Percentiles rank a stretch among this genome's conserved stretches.
Conservation (phyloP, 768 basidiomycete species). For the Amylocystis lapponica region DNA sequence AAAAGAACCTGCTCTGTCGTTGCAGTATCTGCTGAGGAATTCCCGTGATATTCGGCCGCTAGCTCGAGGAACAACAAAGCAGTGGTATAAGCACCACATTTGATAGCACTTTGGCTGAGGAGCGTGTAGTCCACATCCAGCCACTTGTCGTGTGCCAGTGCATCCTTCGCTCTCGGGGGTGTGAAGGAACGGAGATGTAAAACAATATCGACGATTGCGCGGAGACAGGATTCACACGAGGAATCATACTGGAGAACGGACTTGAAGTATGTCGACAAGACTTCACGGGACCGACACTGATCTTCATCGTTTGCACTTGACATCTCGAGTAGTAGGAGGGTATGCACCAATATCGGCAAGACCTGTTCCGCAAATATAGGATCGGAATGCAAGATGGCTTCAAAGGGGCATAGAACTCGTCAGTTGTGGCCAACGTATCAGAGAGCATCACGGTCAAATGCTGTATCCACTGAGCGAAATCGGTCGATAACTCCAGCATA, state of each 20-base stretch:
- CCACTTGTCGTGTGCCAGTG: conserved; percentile 71
- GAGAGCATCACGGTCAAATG: conserved; percentile 50
- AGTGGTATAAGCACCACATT: conserved; percentile 83
- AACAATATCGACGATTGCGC: conserved; percentile 65
- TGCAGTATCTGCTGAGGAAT: conserved; percentile 21
- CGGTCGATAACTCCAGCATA: conserved; percentile 34
- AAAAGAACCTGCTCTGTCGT: conserved; percentile 70
- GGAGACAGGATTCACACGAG: conserved; percentile 39
- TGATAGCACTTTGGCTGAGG: conserved; percentile 66
- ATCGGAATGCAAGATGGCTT: conserved; percentile 49
- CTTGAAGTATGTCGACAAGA: conserved; percentile 51
- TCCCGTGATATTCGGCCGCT: conserved; percentile 44
- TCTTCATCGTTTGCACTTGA: conserved; percentile 17
- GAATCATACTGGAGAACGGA: conserved; percentile 38
- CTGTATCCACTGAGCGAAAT: conserved; percentile 62
- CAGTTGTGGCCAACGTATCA: conserved; percentile 47
- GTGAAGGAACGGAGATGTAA: conserved; percentile 74
- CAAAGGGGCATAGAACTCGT: conserved; percentile 67
- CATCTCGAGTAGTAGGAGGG: conserved; percentile 39
- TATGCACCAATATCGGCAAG: conserved; percentile 73
- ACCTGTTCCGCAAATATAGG: conserved; percentile 56
- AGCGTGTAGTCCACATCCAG: conserved; percentile 68
- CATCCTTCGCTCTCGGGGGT: conserved; percentile 32
- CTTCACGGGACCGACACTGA: conserved; percentile 20
- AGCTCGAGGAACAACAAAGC: conserved; percentile 87